Evolutionary conservation across 1,139 yeast species (phyloP).

Genomic region (Debaryomyces fabryi): DNA sequence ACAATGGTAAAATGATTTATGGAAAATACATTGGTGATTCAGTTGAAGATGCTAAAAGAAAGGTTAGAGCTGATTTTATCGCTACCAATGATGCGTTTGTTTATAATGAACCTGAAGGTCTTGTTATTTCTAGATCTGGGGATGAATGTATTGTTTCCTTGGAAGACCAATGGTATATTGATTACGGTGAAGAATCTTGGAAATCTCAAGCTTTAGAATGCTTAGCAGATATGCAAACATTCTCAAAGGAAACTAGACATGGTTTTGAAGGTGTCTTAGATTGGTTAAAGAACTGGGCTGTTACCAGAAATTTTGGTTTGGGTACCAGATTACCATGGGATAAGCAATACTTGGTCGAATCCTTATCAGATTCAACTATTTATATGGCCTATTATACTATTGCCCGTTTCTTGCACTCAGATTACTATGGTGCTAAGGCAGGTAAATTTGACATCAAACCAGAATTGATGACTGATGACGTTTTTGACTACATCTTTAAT

Average conservation of each 20-base stretch:
- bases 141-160: slow-evolving; percentile 96
- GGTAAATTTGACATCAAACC: slow-evolving; percentile 79
- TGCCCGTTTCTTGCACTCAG: slow-evolving; percentile 81
- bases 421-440: slow-evolving; percentile 74
- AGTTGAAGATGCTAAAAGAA: slow-evolving; percentile 89
- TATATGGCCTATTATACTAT: slow-evolving; percentile 97
- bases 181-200: slow-evolving; percentile 97
- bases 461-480: slow-evolving; percentile 89
- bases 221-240: slow-evolving; percentile 75
- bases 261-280: slow-evolving; percentile 94
- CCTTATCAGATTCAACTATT: slow-evolving; percentile 92
- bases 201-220: slow-evolving; percentile 83
- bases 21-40: slow-evolving; percentile 88
- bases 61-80: slow-evolving; percentile 80
- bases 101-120: slow-evolving; percentile 92
- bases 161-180: slow-evolving; percentile 98
- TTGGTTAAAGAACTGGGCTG: slow-evolving; percentile 99
- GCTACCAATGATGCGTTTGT: slow-evolving; percentile 80
- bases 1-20: slow-evolving; percentile 77
- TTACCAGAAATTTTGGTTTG: slow-evolving; percentile 93
- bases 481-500: slow-evolving; percentile 87
- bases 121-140: slow-evolving; percentile 91
- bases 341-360: slow-evolving; percentile 87
- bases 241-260: slow-evolving; percentile 80
- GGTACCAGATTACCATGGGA: slow-evolving; percentile 99